Evolutionary conservation across 2,329 filamentous ascomycete species (phyloP), one percentile per base, ranked within the genome.

Genomic region (Xylariaceae sp.): DNA sequence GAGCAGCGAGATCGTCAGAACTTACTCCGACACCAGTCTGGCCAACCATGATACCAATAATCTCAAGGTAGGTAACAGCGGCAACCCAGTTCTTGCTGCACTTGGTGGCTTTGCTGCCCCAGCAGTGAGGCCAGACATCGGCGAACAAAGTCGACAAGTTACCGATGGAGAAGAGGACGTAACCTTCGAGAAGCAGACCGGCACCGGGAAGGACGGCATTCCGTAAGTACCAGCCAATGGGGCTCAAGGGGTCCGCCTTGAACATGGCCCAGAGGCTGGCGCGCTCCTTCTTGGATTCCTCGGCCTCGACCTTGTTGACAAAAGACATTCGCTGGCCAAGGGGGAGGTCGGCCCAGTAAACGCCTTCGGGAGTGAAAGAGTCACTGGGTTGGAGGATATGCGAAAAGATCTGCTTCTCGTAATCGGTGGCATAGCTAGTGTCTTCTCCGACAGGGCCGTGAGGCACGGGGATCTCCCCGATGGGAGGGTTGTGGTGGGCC

Each of bases 81-180:
- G 85, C 79, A 27, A 92, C 71, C 92, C 92, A 96, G 55, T 88
- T 86, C 55, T 79, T 67, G 62, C 80, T 79, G 72, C 92, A 97
- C 22, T 79, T 82, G 3, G 74, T 66, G 49, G 77, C 67, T 0
- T 62, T 64, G 20, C 73, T 71, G 11, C 73, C 74, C 92, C 92
- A 97, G 73, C 92, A 97, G 3, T 70, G 57, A 1, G 82, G 79
- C 77, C 92, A 97, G 5, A 82, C 80, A 25, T 80, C 76, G 50
- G 80, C 68, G 63, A 95, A 92, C 10, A 97, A 76, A 4, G 91
- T 87, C 62, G 86, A 82, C 54, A 97, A 74, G 67, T 95, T 96
- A 47, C 92, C 92, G 57, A 97, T 96, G 52, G 91, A 96, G 76
- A 97, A 97, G 17, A 97, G 79, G 34, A 96, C 91, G 63, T 96